Evolutionary conservation across 75 land plant species (phyloP).

Genomic region (Ceratopteris richardii): DNA sequence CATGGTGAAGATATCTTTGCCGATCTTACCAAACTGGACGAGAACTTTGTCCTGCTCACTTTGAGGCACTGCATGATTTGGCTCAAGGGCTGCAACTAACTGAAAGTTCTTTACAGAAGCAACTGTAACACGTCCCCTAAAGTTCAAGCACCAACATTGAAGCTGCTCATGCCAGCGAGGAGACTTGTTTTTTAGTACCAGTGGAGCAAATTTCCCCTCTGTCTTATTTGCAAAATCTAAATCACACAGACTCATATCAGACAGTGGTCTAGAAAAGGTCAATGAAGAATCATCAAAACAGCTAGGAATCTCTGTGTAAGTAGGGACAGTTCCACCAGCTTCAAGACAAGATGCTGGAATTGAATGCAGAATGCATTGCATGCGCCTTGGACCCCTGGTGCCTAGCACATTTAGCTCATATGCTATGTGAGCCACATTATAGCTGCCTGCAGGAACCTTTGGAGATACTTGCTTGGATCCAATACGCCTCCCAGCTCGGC

Average conservation of each 20-base stretch:
- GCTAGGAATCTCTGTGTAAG: background rate
- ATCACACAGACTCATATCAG: background rate
- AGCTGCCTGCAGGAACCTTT: conserved; percentile 45
- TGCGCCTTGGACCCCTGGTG: conserved; percentile 52
- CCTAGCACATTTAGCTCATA: conserved; percentile 65
- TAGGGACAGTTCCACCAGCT: conserved; percentile 30
- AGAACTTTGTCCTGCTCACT: conserved; percentile 38
- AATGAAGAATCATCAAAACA: background rate
- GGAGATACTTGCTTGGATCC: conserved; percentile 51
- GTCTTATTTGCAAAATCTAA: background rate
- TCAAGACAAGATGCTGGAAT: conserved; percentile 51
- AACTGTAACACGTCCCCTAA: conserved; percentile 39
- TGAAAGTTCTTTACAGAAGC: conserved; percentile 53
- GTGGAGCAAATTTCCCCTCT: conserved; percentile 4
- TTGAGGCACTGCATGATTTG: conserved; percentile 16
- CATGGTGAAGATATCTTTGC: conserved; percentile 47
- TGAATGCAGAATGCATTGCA: conserved; percentile 53
- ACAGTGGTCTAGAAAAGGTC: background rate
- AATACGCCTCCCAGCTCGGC: conserved; percentile 41
- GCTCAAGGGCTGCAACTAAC: conserved; percentile 27
- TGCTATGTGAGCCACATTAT: conserved; percentile 44
- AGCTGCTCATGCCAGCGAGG: conserved; percentile 51
- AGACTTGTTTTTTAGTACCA: conserved; percentile 40
- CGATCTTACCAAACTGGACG: conserved; percentile 43
- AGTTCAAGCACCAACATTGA: conserved; percentile 48